A percentile compares a stretch with the other conserved stretches of the same genome.
Conservation (phyloP, 1,284 basidiomycete genomes). For the Ganoderma meredithae region DNA sequence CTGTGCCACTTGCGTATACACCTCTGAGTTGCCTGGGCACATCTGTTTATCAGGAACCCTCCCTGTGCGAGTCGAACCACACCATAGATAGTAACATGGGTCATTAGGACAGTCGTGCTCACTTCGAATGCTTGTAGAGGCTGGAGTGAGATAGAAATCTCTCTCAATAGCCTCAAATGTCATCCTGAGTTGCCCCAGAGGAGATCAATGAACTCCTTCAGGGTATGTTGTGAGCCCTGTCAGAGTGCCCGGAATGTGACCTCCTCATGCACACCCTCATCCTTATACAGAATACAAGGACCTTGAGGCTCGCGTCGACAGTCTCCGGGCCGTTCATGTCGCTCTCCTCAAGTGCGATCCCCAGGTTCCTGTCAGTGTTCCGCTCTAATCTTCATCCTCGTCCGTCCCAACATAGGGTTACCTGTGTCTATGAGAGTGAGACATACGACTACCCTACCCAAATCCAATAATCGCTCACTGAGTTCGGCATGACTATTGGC, state of each 20-base stretch:
- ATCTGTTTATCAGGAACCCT: too few species aligned
- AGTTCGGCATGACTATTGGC: conserved; percentile 77
- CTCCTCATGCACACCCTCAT: conserved; percentile 2
- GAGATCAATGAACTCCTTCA: conserved; percentile 97
- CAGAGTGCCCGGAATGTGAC: conserved; percentile 17
- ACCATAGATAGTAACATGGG: too few species aligned
- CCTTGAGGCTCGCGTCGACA: conserved; percentile 94
- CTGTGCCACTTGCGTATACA: too few species aligned
- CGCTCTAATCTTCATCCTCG: neutral
- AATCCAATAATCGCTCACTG: conserved; percentile 78
- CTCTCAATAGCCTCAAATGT: too few species aligned
- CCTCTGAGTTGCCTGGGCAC: too few species aligned
- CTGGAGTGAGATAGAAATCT: too few species aligned
- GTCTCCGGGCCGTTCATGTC: conserved; percentile 83
- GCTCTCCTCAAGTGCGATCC: conserved; percentile 76
- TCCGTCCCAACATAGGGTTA: conserved; percentile 59
- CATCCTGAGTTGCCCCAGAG: conserved; percentile 69
- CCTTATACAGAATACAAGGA: conserved; percentile 86
- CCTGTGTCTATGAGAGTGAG: conserved; percentile 87
- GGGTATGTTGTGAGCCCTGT: conserved; percentile 50
- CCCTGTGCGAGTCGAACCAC: too few species aligned
- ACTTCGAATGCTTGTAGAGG: too few species aligned
- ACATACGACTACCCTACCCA: conserved; percentile 89
- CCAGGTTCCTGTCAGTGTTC: neutral
- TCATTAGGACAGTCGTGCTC: too few species aligned